Percentiles rank a stretch among this genome's conserved stretches.
These are phyloP conservation scores for Phyllosticta citrichinensis DNA, from an alignment of 2,329 filamentous ascomycete genomes.

Conservation along the genomic window DNA sequence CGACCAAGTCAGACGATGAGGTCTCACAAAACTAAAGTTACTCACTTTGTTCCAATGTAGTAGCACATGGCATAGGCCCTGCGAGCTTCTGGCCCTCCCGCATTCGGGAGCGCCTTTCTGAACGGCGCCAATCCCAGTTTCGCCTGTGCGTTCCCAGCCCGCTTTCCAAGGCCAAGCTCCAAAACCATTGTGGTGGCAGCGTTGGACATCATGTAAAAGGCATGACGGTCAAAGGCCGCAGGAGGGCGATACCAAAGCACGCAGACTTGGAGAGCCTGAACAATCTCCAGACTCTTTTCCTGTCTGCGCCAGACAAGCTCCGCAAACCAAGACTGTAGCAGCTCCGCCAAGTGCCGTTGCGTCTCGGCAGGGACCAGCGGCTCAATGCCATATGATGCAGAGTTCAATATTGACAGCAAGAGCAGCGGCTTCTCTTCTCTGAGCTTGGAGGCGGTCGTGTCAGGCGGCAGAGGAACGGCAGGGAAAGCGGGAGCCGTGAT, in stretches of 20 bases:
- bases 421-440: constrained; percentile 50
- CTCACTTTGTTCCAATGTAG: constrained; percentile 46
- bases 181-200: constrained; percentile 73
- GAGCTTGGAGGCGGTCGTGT: constrained; percentile 43
- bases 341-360: constrained; percentile 54
- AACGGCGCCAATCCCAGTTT: constrained; percentile 25
- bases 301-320: constrained; percentile 65
- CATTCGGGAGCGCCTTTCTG: constrained; percentile 30
- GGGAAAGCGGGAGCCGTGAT: constrained; percentile 48
- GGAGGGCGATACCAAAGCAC: constrained; percentile 83
- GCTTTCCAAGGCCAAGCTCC: constrained; percentile 66
- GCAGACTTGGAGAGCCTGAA: constrained; percentile 66
- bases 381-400: constrained; percentile 38
- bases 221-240: constrained; percentile 73
- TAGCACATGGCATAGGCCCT: constrained; percentile 51
- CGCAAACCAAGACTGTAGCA: constrained; percentile 63
- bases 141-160: constrained; percentile 34
- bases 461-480: constrained; percentile 46
- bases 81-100: constrained; percentile 46
- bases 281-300: constrained; percentile 72
- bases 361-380: constrained; percentile 39
- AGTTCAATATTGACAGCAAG: constrained; percentile 48
- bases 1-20: not conserved
- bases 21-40: not conserved
- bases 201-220: constrained; percentile 82